Conservation (phyloP, 2,329 filamentous ascomycete species). For the Monosporascus sp. region DNA sequence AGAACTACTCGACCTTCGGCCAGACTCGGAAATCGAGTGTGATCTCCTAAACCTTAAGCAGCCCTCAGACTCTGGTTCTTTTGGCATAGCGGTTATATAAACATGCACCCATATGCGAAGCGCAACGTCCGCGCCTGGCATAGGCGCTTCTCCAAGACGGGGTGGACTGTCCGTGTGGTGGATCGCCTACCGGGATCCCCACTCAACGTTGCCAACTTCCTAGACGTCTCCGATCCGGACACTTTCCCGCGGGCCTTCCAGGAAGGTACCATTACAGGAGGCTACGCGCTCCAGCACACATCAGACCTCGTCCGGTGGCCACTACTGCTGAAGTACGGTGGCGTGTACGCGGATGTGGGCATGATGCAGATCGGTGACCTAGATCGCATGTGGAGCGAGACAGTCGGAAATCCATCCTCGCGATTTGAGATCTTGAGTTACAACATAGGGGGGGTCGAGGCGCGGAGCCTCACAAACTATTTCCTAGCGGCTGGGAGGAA, state of each 20-base stretch:
- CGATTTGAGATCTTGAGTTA: slow-evolving; percentile 44
- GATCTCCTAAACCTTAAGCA: slow-evolving; percentile 34
- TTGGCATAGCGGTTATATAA: slow-evolving; percentile 46
- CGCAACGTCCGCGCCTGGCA: slow-evolving; percentile 51
- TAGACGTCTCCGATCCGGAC: slow-evolving; percentile 37
- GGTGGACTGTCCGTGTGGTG: slow-evolving; percentile 49
- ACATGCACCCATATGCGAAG: slow-evolving; percentile 46
- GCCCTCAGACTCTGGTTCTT: slow-evolving; percentile 45
- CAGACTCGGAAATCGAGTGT: slow-evolving; percentile 40
- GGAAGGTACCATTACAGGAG: slow-evolving; percentile 42
- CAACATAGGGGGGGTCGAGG: slow-evolving; percentile 30
- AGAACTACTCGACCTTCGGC: slow-evolving; percentile 37
- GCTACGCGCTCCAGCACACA: slow-evolving; percentile 47
- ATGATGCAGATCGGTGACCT: slow-evolving; percentile 53
- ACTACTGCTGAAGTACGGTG: slow-evolving; percentile 50
- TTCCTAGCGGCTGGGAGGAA: slow-evolving; percentile 33
- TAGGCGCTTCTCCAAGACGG: slow-evolving; percentile 43
- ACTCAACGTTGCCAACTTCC: slow-evolving; percentile 42
- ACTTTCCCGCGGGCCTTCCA: slow-evolving; percentile 45
- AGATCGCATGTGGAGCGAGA: slow-evolving; percentile 46
- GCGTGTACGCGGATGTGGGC: slow-evolving; percentile 53
- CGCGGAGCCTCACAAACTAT: slow-evolving; percentile 41
- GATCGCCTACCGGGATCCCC: slow-evolving; percentile 39
- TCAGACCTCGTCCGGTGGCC: slow-evolving; percentile 55
- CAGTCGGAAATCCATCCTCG: slow-evolving; percentile 39